Evolutionary conservation across 1,139 yeast genomes (phyloP), one percentile per base, ranked within the genome.

Genomic region (Candida tetrigidarum): DNA sequence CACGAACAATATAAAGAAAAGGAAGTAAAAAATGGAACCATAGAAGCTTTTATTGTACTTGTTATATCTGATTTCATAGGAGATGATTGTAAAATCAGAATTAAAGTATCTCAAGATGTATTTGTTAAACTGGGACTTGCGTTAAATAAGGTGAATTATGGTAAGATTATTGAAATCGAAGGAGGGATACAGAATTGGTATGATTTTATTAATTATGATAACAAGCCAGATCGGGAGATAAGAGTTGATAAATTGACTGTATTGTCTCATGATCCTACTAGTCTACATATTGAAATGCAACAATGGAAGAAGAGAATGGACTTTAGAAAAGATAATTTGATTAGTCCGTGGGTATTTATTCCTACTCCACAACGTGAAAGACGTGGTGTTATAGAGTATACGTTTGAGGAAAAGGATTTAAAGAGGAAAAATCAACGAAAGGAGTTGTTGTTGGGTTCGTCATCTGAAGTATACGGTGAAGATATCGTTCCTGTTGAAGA

Each of bases 221-320:
- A 37, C 3, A 11, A 27, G 26, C 39, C 25, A 5, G 33, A 26
- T 9, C 32, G 27, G 10, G 27, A 28, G n/a, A 28, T 37, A 3
- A n/a, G 22, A 4, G 36, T 18, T 2, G 16, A 2, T 7, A 38
- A 30, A 16, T 6, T 38, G 5, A 23, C n/a, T 9, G 22, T 38
- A 11, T 29, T 38, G 22, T 28, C 35, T 30, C 15, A 30, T 14
- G 39, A 44, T 3, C 46, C 46, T 5, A 30, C 50, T 33, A 59
- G 56, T 23, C 43, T 69, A 10, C 51, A 48, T 8, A 28, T 52
- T 2, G 75, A 69, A 45, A 42, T 69, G 2, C 56, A 54, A 7
- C 54, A 54, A 51, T 77, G 82, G 81, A 52, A 50, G 15, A 54
- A 55, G 7, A 56, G 65, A 6, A 36, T 76, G 28, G 49, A 53